Evolutionary conservation across 2,329 filamentous ascomycete genomes (phyloP).

Genomic region (Penicillium sp.): DNA sequence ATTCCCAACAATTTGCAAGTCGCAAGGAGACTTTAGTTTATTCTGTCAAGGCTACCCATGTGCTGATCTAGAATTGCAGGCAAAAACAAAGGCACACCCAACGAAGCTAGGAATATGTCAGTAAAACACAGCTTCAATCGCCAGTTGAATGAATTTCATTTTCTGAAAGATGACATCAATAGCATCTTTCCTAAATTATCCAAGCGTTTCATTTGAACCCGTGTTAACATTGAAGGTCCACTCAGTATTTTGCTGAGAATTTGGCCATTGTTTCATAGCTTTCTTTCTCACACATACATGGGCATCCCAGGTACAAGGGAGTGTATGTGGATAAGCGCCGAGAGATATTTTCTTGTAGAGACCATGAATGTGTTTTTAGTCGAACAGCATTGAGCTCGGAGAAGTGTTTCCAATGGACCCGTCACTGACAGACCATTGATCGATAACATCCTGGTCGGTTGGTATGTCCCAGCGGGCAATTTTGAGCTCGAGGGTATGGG

Average conservation of each 20-base stretch:
- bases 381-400: conserved; percentile 3
- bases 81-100: too few relatives aligned
- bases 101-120: too few relatives aligned
- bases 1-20: neutral
- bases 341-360: neutral
- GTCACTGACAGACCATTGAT: conserved; percentile 18
- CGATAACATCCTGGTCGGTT: conserved; percentile 16
- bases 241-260: neutral
- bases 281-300: conserved; percentile 12
- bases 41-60: too few relatives aligned
- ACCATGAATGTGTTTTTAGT: neutral
- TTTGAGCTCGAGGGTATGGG: conserved; percentile 28
- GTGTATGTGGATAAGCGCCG: conserved; percentile 7
- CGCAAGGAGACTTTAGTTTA: too few relatives aligned
- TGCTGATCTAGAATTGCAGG: too few relatives aligned
- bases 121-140: neutral
- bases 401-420: conserved; percentile 14
- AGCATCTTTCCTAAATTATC: conserved; percentile 1
- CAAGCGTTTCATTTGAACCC: neutral
- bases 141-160: neutral
- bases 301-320: neutral
- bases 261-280: neutral
- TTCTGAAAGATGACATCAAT: neutral
- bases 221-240: neutral
- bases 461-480: conserved; percentile 26